These are phyloP conservation scores for Cercophora scortea DNA, from an alignment of 495 filamentous ascomycete genomes.

Conservation along the genomic window DNA sequence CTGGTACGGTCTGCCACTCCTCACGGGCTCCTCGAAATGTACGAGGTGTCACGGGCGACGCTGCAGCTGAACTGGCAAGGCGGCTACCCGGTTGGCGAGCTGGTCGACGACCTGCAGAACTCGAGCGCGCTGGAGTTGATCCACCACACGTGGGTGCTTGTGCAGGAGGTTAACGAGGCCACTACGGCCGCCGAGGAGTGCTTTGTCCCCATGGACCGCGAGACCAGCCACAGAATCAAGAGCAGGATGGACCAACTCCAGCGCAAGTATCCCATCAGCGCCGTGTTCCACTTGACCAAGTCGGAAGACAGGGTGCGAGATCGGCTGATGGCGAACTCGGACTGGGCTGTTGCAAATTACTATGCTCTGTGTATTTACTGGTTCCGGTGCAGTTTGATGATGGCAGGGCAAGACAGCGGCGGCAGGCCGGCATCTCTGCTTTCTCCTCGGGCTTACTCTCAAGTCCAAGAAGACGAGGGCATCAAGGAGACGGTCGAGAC, in stretches of 20 bases:
- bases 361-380: slow-evolving; percentile 37
- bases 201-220: neutral
- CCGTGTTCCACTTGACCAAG: slow-evolving; percentile 27
- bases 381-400: slow-evolving; percentile 24
- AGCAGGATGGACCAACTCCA: slow-evolving; percentile 9
- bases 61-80: slow-evolving; percentile 28
- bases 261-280: slow-evolving; percentile 12
- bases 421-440: too few relatives aligned
- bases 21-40: slow-evolving; percentile 11
- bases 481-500: slow-evolving; percentile 13
- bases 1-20: slow-evolving; percentile 1
- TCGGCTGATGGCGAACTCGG: slow-evolving; percentile 39
- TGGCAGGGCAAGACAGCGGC: neutral
- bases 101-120: slow-evolving; percentile 44
- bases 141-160: slow-evolving; percentile 32
- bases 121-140: slow-evolving; percentile 18
- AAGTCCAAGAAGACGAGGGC: slow-evolving; percentile 18
- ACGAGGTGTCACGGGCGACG: slow-evolving; percentile 9
- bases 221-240: slow-evolving; percentile 6
- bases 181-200: neutral
- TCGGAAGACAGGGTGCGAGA: slow-evolving; percentile 25
- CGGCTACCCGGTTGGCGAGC: slow-evolving; percentile 38
- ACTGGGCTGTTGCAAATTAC: slow-evolving; percentile 39
- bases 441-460: too few relatives aligned
- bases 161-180: slow-evolving; percentile 24